phyloP scores from a whole-genome alignment of 1,139 yeast species.

The Yamadazyma friedrichii region DNA sequence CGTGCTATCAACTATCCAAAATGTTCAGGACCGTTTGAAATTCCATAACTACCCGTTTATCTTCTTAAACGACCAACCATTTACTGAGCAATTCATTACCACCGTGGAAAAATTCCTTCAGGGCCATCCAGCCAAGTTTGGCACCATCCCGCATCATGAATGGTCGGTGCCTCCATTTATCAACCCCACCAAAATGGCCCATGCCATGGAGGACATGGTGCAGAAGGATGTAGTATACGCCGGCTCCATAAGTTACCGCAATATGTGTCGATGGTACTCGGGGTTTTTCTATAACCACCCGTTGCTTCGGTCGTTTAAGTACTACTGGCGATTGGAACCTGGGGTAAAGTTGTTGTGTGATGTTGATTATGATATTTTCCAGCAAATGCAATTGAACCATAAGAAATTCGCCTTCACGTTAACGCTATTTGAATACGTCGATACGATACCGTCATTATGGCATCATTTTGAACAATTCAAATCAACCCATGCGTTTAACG shows the following conservation, averaged over 20 bases:
- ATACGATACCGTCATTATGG: slow-evolving; percentile 37
- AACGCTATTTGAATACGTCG: slow-evolving; percentile 32
- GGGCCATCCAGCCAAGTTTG: slow-evolving; percentile 27
- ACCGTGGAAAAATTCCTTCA: slow-evolving; percentile 22
- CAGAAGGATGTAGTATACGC: slow-evolving; percentile 25
- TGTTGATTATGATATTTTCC: slow-evolving; percentile 28
- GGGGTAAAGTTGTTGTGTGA: slow-evolving; percentile 30
- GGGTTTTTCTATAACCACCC: slow-evolving; percentile 36
- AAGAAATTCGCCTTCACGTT: slow-evolving; percentile 28
- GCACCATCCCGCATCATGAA: slow-evolving; percentile 26
- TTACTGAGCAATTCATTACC: slow-evolving; percentile 24
- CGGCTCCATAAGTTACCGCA: slow-evolving; percentile 31
- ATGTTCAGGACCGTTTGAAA: slow-evolving; percentile 71
- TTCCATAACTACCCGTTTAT: slow-evolving; percentile 38
- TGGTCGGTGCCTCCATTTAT: slow-evolving; percentile 35
- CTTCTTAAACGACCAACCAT: slow-evolving; percentile 34
- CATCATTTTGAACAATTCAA: slow-evolving; percentile 17
- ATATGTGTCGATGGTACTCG: slow-evolving; percentile 37
- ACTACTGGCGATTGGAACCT: slow-evolving; percentile 39
- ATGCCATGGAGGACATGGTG: slow-evolving; percentile 11
- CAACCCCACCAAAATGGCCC: slow-evolving; percentile 21
- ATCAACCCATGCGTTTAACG: slow-evolving; percentile 4
- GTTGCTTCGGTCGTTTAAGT: slow-evolving; percentile 28
- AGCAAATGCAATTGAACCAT: slow-evolving; percentile 20
- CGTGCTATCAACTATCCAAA: slow-evolving; percentile 57